A percentile compares a stretch with the other conserved stretches of the same genome.
Conservation (phyloP, 2,329 filamentous ascomycete genomes). For the Colletotrichum cuscutae region DNA sequence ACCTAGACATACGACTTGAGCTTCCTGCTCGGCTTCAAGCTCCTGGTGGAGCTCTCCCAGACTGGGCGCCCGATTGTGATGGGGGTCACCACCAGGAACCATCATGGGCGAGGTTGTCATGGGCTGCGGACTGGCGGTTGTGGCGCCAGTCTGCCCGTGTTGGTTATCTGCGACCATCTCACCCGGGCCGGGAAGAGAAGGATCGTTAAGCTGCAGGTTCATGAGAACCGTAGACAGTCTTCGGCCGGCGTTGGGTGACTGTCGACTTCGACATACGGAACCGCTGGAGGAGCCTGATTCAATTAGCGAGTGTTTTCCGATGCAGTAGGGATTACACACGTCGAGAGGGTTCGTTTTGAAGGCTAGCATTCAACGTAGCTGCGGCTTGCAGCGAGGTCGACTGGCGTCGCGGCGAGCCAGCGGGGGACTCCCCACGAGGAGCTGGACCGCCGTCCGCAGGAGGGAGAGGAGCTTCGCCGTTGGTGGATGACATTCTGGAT, state of each 20-base stretch:
- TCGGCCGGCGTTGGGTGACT: constrained; percentile 62
- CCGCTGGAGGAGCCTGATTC: constrained; percentile 60
- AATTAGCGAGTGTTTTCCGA: not conserved
- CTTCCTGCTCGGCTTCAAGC: constrained; percentile 82
- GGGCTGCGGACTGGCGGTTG: constrained; percentile 55
- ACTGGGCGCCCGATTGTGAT: constrained; percentile 75
- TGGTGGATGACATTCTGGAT: constrained; percentile 34
- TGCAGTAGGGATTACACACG: constrained; percentile 51
- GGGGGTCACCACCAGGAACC: constrained; percentile 56
- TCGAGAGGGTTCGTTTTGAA: constrained; percentile 72
- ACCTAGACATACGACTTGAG: constrained; percentile 70
- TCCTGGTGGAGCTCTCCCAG: constrained; percentile 83
- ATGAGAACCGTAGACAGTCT: constrained; percentile 76
- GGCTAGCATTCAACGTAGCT: constrained; percentile 80
- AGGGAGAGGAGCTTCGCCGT: constrained; percentile 29
- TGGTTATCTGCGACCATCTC: constrained; percentile 69
- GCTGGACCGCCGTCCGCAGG: constrained; percentile 9
- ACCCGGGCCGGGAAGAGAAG: constrained; percentile 72
- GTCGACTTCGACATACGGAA: constrained; percentile 58
- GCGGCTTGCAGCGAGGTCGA: constrained; percentile 80
- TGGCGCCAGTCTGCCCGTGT: constrained; percentile 40
- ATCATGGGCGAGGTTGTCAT: constrained; percentile 58
- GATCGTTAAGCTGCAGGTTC: constrained; percentile 80
- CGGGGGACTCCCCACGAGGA: constrained; percentile 60
- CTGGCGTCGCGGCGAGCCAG: constrained; percentile 71